Evolutionary conservation across 1,284 basidiomycete genomes (phyloP), one percentile per base, ranked within the genome.

Genomic region (Abortiporus biennis): DNA sequence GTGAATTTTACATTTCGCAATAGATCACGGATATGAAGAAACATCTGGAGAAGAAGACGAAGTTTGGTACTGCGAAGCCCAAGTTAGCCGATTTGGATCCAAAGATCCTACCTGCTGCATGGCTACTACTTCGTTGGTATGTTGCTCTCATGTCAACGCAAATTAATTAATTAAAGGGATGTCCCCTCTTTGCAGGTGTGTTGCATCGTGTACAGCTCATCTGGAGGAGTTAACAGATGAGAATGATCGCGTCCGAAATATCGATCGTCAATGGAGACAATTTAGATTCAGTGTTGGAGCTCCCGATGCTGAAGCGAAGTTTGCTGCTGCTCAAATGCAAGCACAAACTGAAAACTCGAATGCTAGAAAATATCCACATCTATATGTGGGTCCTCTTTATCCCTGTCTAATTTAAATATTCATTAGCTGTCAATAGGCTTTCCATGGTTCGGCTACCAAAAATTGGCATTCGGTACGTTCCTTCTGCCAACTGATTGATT

Each of bases 221-320:
- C 62, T 82, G 2, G 77, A 83, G 57, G 76, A 80, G 47, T 69
- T 80, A n/a, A 65, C 63, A 2, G 55, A 64, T 2, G 57, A 58
- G 15, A 72, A 65, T 27, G 76, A 80, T 50, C 56, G 59, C 5
- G 64, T 81, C 27, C 63, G 65, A 44, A 72, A 72, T 19, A 40
- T 40, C 29, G 38, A 29, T 40, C 20, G 15, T 12, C 12, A 6
- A 30, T 81, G 73, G 70, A 62, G 65, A 20, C 80, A 82, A 47
- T 82, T 80, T 53, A 66, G 78, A 17, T 75, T 83, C 56, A 77
- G 71, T 40, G 77, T 80, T 12, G 79, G 79, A 13, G 72, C 79
- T 2, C 79, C 79, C 3, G 76, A 80, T 53, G 76, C 76, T 2
- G 79, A 82, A 55, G 76, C 78, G 13, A 78, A 74, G 49, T 81